These are phyloP conservation scores for Epicoccum sorghinum DNA, from an alignment of 2,329 filamentous ascomycete genomes.

Conservation along the genomic window DNA sequence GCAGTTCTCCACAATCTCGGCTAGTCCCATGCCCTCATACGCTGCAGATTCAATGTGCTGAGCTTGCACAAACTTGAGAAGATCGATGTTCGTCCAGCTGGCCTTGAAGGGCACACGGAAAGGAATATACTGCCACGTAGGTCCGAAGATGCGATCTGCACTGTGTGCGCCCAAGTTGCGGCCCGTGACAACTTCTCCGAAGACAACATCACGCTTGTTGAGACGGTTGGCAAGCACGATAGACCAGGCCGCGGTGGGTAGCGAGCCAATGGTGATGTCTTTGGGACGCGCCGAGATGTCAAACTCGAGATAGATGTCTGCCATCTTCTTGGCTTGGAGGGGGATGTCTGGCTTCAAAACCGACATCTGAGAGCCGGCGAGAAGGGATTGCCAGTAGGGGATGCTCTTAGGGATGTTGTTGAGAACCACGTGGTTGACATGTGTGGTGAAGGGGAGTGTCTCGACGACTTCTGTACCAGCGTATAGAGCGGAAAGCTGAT, in stretches of 20 bases:
- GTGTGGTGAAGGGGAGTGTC: conserved; percentile 54
- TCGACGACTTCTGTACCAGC: conserved; percentile 39
- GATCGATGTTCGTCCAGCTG: conserved; percentile 50
- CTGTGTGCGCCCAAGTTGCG: conserved; percentile 64
- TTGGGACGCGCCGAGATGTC: conserved; percentile 52
- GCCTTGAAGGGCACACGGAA: conserved; percentile 63
- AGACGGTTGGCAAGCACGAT: conserved; percentile 64
- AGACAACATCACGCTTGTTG: conserved; percentile 62
- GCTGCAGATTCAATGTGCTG: conserved; percentile 43
- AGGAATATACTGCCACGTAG: conserved; percentile 71
- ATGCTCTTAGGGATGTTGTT: conserved; percentile 56
- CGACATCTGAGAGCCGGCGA: conserved; percentile 60
- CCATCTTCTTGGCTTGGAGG: conserved; percentile 34
- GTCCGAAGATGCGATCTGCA: conserved; percentile 65
- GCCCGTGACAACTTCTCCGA: conserved; percentile 70
- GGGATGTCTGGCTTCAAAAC: conserved; percentile 43
- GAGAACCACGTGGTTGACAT: conserved; percentile 51
- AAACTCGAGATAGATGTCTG: conserved; percentile 41
- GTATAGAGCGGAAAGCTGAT: conserved; percentile 64
- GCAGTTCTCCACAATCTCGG: conserved; percentile 43
- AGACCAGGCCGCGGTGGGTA: conserved; percentile 72
- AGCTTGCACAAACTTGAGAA: conserved; percentile 44
- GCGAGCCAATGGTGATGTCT: conserved; percentile 67
- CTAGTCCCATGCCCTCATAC: conserved; percentile 47
- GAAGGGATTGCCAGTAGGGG: conserved; percentile 66